Conservation (phyloP, 2,329 filamentous ascomycete species). For the Escovopsis sp. region DNA sequence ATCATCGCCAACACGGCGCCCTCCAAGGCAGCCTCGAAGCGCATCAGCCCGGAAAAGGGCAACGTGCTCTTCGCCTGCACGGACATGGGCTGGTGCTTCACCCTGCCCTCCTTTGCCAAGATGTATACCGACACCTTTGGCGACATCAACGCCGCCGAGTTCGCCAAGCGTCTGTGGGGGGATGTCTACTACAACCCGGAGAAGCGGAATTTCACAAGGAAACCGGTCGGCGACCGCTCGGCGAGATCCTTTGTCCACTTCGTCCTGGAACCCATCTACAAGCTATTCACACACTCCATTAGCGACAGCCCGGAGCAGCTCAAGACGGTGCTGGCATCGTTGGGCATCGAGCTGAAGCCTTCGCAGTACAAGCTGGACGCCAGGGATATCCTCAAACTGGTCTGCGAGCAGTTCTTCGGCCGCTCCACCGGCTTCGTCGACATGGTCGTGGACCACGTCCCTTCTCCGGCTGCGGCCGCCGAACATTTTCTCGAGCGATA, state of each 20-base stretch:
- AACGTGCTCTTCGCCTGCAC: constrained; percentile 96
- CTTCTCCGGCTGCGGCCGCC: constrained; percentile 69
- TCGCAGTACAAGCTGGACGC: constrained; percentile 86
- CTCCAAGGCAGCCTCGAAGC: constrained; percentile 60
- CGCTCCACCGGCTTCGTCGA: constrained; percentile 83
- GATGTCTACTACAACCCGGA: constrained; percentile 91
- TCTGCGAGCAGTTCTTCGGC: constrained; percentile 93
- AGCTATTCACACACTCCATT: constrained; percentile 88
- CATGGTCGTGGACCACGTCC: constrained; percentile 82
- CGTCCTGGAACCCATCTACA: constrained; percentile 92
- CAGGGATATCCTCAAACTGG: constrained; percentile 71
- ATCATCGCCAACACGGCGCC: constrained; percentile 80
- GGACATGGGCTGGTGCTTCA: constrained; percentile 94
- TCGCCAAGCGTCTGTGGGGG: constrained; percentile 79
- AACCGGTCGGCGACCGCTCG: constrained; percentile 63
- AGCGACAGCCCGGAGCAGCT: constrained; percentile 79
- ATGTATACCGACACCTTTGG: constrained; percentile 90
- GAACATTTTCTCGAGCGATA: constrained; percentile 66
- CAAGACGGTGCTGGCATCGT: constrained; percentile 57
- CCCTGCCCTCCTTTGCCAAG: constrained; percentile 80
- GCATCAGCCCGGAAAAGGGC: constrained; percentile 88
- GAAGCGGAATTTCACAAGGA: constrained; percentile 84
- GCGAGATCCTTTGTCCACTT: constrained; percentile 89
- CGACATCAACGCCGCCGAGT: constrained; percentile 67
- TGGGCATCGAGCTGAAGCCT: constrained; percentile 81